Base-by-base conservation (phyloP, 2,329 filamentous ascomycete species). In the Scortechinia acanthostroma region DNA sequence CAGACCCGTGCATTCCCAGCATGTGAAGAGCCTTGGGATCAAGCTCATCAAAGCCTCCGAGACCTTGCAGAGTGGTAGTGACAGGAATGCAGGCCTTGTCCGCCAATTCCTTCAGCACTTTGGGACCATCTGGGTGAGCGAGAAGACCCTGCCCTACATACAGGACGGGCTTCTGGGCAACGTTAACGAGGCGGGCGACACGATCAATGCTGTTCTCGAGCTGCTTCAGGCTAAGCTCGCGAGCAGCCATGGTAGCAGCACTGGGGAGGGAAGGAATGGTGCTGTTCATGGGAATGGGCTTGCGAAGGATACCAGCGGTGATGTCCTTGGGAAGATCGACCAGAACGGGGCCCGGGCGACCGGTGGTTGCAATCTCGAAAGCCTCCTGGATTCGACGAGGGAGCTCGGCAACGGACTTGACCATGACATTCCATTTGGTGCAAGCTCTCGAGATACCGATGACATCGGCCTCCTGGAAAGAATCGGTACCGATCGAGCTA, bases 371-470 rank as follows among this genome's bases (percentile, higher is more conserved):
- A 60, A 97, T 97, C 69, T 97, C 91, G 59, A 97, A 97, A 43
- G 93, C 93, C 70, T 97, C 93, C 64, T 96, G 95, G 60, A 97
- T 97, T 52, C 91, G 80, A 56, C 88, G 81, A 43, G 93, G 93
- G 46, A 98, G 75, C 68, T 98, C 93, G 43, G 88, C 90, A 46
- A 95, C 83, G 63, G 85, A 91, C 76, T 94, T 96, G 43, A 96
- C 89, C 90, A 97, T 94, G 49, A 95, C 89, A 57, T 97, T 97
- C 93, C 93, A 98, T 73, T 97, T 97, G 54, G 91, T 96, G 75
- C 91, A 96, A 17, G 91, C 83, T 58, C 91, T 80, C 23, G 89
- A 95, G 63, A 98, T 97, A 54, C 91, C 91, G 48, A 96, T 74
- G 25, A 95, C 83, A 60, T 98, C 93, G 48, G 90, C 91, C 68